A percentile compares a stretch with the other conserved stretches of the same genome.
Conservation (phyloP, 2,329 filamentous ascomycete genomes). For the Kalmusia sp. region DNA sequence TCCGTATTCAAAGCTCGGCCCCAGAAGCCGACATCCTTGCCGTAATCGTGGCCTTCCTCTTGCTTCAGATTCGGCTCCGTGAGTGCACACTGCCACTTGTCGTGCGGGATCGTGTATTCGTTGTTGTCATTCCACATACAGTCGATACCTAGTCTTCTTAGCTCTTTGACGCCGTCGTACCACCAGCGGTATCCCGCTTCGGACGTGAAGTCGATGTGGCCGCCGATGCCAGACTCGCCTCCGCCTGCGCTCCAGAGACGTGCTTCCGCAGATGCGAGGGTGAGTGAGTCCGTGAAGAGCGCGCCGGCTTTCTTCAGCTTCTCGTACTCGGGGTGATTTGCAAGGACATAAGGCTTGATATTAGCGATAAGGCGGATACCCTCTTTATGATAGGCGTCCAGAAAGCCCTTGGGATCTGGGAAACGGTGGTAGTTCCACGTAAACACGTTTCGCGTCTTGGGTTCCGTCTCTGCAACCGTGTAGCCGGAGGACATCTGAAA, state of each 20-base stretch:
- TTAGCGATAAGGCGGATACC: conserved; percentile 75
- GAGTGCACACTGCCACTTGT: conserved; percentile 69
- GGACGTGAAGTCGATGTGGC: conserved; percentile 77
- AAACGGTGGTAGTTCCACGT: conserved; percentile 77
- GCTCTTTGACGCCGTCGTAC: conserved; percentile 69
- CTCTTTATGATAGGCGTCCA: conserved; percentile 65
- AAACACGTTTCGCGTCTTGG: conserved; percentile 74
- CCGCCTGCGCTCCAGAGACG: conserved; percentile 76
- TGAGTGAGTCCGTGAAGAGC: conserved; percentile 67
- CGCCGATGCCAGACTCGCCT: conserved; percentile 72
- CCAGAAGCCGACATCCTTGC: conserved; percentile 69
- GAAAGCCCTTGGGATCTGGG: conserved; percentile 70
- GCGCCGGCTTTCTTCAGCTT: conserved; percentile 65
- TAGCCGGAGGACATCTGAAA: conserved; percentile 79
- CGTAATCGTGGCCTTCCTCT: conserved; percentile 41
- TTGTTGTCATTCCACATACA: conserved; percentile 84
- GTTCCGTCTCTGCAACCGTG: conserved; percentile 70
- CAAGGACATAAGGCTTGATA: conserved; percentile 75
- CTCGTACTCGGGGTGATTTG: conserved; percentile 70
- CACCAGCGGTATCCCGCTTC: conserved; percentile 73
- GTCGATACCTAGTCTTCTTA: conserved; percentile 71
- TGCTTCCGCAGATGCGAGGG: conserved; percentile 59
- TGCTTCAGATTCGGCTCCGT: conserved; percentile 46
- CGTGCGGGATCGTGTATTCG: conserved; percentile 72
- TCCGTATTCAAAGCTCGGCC: conserved; percentile 74